A percentile compares a stretch with the other conserved stretches of the same genome.
These are phyloP conservation scores for Penicillium mononematosum DNA, from an alignment of 495 filamentous ascomycete species.

Conservation along the genomic window DNA sequence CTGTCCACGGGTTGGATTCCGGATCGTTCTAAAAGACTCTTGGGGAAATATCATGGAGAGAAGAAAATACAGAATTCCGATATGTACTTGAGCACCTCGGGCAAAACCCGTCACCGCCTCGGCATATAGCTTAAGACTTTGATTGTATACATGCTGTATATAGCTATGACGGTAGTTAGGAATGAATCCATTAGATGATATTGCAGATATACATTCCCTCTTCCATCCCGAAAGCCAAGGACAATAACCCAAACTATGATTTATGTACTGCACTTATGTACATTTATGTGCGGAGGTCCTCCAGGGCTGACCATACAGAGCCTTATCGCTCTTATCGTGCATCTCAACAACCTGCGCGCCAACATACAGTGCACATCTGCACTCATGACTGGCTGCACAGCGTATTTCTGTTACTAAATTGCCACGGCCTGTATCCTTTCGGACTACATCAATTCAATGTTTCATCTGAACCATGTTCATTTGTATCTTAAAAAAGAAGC, in stretches of 20 bases:
- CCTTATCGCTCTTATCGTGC: conserved; percentile 9
- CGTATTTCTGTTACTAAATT: conserved; percentile 14
- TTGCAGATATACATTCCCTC: not conserved
- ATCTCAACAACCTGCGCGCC: not conserved
- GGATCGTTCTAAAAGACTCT: not conserved
- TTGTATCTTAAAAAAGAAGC: not conserved
- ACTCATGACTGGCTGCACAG: conserved; percentile 2
- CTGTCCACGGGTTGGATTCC: not conserved
- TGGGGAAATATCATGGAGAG: not conserved
- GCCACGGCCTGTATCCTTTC: conserved; percentile 7
- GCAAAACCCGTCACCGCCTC: conserved; percentile 10
- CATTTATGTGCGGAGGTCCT: not conserved
- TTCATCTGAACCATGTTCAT: not conserved
- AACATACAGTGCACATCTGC: conserved; percentile 8
- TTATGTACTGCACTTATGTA: not conserved
- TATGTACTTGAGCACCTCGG: conserved; percentile 12
- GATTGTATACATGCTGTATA: too few species aligned
- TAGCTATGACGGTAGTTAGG: too few species aligned
- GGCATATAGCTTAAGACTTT: not conserved
- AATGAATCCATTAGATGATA: too few species aligned
- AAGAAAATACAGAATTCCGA: conserved; percentile 14
- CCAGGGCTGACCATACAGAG: not conserved
- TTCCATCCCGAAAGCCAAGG: not conserved
- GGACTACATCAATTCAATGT: not conserved
- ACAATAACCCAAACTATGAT: not conserved